Conservation (phyloP, 2,329 filamentous ascomycete species). For the Sporothrix protearum region DNA sequence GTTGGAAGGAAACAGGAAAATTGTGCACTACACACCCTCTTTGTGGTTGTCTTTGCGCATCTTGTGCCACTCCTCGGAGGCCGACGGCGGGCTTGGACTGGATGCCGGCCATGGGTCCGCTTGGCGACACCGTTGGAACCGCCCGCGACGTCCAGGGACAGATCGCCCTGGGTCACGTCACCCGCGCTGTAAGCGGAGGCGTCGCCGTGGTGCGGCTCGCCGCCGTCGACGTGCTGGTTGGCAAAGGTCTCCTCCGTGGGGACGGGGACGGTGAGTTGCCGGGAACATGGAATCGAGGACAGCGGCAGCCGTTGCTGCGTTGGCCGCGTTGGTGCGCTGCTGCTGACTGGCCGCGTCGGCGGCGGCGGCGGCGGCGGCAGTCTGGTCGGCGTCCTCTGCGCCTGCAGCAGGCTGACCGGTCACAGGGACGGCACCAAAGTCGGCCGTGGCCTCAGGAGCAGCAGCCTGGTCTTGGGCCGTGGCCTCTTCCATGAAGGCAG, state of each 20-base stretch:
- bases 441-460: slow-evolving; percentile 37
- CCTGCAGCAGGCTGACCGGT: slow-evolving; percentile 45
- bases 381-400: slow-evolving; percentile 45
- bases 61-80: slow-evolving; percentile 94
- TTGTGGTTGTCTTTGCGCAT: slow-evolving; percentile 97
- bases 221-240: slow-evolving; percentile 43
- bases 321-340: slow-evolving; percentile 42
- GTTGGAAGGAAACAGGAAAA: background rate
- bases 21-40: slow-evolving; percentile 81
- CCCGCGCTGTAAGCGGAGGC: slow-evolving; percentile 34
- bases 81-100: slow-evolving; percentile 79
- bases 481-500: slow-evolving; percentile 55
- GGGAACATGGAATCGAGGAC: slow-evolving; percentile 58
- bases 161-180: slow-evolving; percentile 39
- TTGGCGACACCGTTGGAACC: slow-evolving; percentile 27
- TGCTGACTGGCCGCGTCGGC: slow-evolving; percentile 49
- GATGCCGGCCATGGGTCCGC: slow-evolving; percentile 26
- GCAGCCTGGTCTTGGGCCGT: slow-evolving; percentile 45
- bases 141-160: slow-evolving; percentile 31
- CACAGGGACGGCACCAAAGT: slow-evolving; percentile 56
- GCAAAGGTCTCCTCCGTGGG: slow-evolving; percentile 59
- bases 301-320: slow-evolving; percentile 58
- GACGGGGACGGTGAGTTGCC: slow-evolving; percentile 53
- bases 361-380: slow-evolving; percentile 42
- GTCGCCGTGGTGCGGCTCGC: slow-evolving; percentile 35